phyloP scores from a whole-genome alignment of 169 alveolate species.

The Cryptosporidium canis region DNA sequence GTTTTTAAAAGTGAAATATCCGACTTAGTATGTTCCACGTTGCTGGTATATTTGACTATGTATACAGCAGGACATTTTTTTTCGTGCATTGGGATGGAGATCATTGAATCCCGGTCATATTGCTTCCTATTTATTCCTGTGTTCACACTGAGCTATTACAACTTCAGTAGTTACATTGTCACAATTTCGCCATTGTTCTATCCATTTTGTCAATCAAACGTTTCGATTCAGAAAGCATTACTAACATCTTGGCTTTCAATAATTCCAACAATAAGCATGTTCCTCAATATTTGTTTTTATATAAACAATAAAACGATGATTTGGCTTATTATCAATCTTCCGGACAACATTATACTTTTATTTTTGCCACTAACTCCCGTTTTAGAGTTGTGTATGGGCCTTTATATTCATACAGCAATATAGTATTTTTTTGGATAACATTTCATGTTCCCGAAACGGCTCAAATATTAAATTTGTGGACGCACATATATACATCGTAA shows the following conservation, averaged over 20 bases:
- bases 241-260: background rate
- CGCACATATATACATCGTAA: too few relatives aligned
- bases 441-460: too few relatives aligned
- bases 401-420: background rate
- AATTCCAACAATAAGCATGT: background rate
- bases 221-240: background rate
- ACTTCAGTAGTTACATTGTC: background rate
- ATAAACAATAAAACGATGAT: background rate
- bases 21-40: background rate
- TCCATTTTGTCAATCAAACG: background rate
- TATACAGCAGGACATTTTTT: background rate
- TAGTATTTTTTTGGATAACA: background rate
- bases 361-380: background rate
- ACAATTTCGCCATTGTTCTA: background rate
- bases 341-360: background rate
- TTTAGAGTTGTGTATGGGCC: background rate
- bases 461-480: too few relatives aligned
- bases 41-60: background rate
- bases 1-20: background rate
- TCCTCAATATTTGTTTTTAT: background rate
- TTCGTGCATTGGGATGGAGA: constrained; percentile 3
- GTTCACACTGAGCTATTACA: background rate
- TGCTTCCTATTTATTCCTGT: constrained; percentile 6
- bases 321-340: background rate
- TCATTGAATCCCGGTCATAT: background rate